phyloP scores from a whole-genome alignment of 2,329 filamentous ascomycete species.

The Fusarium nematophilum region DNA sequence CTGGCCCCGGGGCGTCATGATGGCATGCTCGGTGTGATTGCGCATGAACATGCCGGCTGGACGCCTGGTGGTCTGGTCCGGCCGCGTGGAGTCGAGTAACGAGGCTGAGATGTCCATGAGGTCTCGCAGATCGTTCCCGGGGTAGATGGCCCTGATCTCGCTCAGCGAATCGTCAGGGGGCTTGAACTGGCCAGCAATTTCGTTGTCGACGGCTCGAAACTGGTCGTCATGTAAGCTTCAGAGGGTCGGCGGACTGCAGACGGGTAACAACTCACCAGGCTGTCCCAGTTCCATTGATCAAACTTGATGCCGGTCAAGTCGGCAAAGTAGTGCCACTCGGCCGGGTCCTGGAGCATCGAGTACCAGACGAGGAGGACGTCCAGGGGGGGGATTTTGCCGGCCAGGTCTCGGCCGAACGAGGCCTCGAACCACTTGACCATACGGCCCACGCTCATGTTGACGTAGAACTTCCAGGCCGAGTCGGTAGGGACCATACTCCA shows the following conservation, averaged over 20 bases:
- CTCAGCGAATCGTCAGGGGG: slow-evolving; percentile 3
- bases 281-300: slow-evolving; percentile 14
- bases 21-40: neutral
- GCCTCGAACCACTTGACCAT: slow-evolving; percentile 22
- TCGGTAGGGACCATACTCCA: neutral
- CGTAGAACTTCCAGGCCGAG: slow-evolving; percentile 31
- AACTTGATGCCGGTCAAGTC: slow-evolving; percentile 1
- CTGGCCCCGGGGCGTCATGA: neutral
- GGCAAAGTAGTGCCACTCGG: slow-evolving; percentile 5
- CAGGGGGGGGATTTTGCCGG: slow-evolving; percentile 14
- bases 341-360: slow-evolving; percentile 15
- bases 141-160: slow-evolving; percentile 10
- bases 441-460: slow-evolving; percentile 27
- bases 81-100: slow-evolving; percentile 5
- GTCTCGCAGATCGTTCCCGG: neutral
- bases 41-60: slow-evolving; percentile 1
- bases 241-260: neutral
- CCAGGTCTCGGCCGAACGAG: neutral
- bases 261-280: slow-evolving; percentile 22
- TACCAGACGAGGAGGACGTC: slow-evolving; percentile 33
- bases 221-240: neutral
- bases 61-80: slow-evolving; percentile 1
- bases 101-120: slow-evolving; percentile 13
- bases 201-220: neutral
- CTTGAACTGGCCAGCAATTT: slow-evolving; percentile 6